phyloP scores from a whole-genome alignment of 2,329 filamentous ascomycete species.

The Cryoendolithus antarcticus region DNA sequence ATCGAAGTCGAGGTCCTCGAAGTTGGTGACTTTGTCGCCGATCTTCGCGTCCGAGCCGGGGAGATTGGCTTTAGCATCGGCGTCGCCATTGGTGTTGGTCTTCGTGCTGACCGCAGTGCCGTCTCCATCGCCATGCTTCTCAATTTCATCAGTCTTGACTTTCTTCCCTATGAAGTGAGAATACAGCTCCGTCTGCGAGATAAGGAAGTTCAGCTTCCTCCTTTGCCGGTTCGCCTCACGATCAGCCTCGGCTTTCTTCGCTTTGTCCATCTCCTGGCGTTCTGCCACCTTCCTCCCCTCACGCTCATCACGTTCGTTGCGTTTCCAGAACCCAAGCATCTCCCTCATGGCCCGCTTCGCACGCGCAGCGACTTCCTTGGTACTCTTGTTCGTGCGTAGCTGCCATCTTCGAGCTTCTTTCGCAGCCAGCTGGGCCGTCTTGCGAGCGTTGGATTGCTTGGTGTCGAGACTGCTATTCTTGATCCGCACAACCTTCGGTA shows the following conservation, averaged over 20 bases:
- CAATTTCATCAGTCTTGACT: conserved; percentile 93
- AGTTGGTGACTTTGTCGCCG: conserved; percentile 71
- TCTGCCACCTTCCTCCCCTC: conserved; percentile 89
- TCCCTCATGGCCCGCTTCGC: conserved; percentile 98
- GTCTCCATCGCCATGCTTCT: conserved; percentile 68
- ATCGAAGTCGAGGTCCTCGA: conserved; percentile 91
- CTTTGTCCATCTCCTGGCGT: conserved; percentile 90
- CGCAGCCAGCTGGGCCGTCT: conserved; percentile 90
- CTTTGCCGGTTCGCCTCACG: conserved; percentile 95
- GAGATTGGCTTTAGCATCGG: conserved; percentile 34
- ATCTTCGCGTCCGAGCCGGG: conserved; percentile 36
- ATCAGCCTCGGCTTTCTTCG: conserved; percentile 91
- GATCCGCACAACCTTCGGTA: conserved; percentile 82
- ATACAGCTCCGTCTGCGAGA: conserved; percentile 96
- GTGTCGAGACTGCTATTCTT: conserved; percentile 75
- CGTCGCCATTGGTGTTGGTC: conserved; percentile 34
- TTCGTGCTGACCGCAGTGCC: conserved; percentile 51
- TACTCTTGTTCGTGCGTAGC: conserved; percentile 93
- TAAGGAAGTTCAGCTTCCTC: conserved; percentile 97
- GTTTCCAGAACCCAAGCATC: conserved; percentile 99
- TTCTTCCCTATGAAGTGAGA: conserved; percentile 99
- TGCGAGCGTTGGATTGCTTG: conserved; percentile 90
- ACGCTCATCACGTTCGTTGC: conserved; percentile 93
- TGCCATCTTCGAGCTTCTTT: conserved; percentile 98
- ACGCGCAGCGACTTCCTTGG: conserved; percentile 90